A percentile compares a stretch with the other conserved stretches of the same genome.
These are phyloP conservation scores for Geranium incanum DNA, from an alignment of 441 rosid genomes.

Conservation along the genomic window DNA sequence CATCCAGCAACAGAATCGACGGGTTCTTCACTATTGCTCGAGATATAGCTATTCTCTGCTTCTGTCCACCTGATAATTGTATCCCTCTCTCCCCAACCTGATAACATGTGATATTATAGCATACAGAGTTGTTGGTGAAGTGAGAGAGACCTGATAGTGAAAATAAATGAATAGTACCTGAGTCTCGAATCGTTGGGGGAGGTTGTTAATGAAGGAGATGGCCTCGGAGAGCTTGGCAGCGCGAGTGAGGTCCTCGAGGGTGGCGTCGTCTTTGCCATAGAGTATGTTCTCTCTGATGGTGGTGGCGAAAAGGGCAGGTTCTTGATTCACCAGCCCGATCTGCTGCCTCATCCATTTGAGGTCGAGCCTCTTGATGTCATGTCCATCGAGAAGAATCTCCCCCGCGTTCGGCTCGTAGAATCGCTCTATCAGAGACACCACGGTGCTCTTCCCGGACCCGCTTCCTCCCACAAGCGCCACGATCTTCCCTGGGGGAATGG, in stretches of 20 bases:
- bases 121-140: too few relatives aligned
- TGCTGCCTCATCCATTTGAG: conserved; percentile 81
- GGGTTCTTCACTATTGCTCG: conserved; percentile 97
- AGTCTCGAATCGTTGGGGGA: conserved; percentile 87
- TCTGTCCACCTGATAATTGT: conserved; percentile 96
- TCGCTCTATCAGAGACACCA: conserved; percentile 47
- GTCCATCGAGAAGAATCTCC: conserved; percentile 25
- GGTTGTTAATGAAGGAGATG: conserved; percentile 65
- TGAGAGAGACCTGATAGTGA: too few relatives aligned
- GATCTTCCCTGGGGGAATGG: conserved; percentile 52
- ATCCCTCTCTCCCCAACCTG: conserved; percentile 98
- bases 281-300: conserved; percentile 77
- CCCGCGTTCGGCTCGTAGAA: conserved; percentile 47
- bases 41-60: conserved; percentile 93
- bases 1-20: conserved; percentile 79
- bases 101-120: too few relatives aligned
- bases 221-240: conserved; percentile 95
- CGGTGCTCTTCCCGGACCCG: conserved; percentile 63
- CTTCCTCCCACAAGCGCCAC: conserved; percentile 59
- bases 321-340: conserved; percentile 88
- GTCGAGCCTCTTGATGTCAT: conserved; percentile 52
- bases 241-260: conserved; percentile 48
- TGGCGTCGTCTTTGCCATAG: conserved; percentile 80
- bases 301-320: conserved; percentile 86
- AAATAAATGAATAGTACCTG: conserved; percentile 41